Evolutionary conservation across 345 rosid genomes (phyloP).

Genomic region (Moringa oleifera): DNA sequence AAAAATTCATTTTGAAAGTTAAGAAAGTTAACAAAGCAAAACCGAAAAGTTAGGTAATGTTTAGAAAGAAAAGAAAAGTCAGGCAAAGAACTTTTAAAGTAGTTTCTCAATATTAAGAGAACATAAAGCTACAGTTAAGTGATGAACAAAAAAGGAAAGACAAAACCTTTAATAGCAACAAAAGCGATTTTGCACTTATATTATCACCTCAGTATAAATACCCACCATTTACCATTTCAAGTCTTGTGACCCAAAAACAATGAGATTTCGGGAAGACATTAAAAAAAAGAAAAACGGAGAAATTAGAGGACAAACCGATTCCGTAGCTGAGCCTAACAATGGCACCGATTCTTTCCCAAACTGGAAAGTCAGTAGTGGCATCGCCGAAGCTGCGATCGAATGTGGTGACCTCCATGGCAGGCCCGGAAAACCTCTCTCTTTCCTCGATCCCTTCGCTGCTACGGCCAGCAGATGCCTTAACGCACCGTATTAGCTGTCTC

Average conservation of each 20-base stretch:
- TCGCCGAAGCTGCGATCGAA: conserved; percentile 60
- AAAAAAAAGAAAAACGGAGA: background rate
- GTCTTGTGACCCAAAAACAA: too few species aligned
- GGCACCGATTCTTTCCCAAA: conserved; percentile 94
- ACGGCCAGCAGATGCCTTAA: conserved; percentile 45
- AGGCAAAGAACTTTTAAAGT: too few species aligned
- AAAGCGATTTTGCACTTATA: background rate
- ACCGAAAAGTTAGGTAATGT: too few species aligned
- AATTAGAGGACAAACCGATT: conserved; percentile 47
- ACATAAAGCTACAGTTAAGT: too few species aligned
- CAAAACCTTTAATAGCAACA: background rate
- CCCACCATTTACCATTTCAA: too few species aligned
- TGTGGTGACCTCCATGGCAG: conserved; percentile 72
- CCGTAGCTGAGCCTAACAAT: conserved; percentile 83
- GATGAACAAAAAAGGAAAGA: too few species aligned
- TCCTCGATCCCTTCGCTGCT: conserved; percentile 46
- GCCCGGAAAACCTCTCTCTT: conserved; percentile 39
- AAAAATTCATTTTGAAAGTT: background rate
- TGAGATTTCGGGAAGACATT: background rate
- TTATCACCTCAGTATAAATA: background rate
- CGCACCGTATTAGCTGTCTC: conserved; percentile 14
- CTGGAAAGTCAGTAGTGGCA: conserved; percentile 52
- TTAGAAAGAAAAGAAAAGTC: too few species aligned
- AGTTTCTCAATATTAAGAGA: too few species aligned
- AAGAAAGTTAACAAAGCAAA: too few species aligned